Evolutionary conservation across 192 early-diverging fungal species (phyloP).

Genomic region (Bifiguratus adelaidae): DNA sequence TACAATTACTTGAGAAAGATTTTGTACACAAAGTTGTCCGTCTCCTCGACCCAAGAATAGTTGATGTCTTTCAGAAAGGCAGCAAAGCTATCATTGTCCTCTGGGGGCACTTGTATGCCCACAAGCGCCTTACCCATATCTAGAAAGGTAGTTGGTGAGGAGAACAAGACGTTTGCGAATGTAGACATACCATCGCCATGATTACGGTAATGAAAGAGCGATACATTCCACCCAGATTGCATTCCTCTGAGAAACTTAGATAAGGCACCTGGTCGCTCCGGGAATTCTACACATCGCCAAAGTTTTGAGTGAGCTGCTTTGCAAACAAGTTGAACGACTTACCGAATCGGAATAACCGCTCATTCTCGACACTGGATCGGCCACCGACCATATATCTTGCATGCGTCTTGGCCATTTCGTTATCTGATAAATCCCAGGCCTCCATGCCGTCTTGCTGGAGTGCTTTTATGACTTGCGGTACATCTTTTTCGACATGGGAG

Average conservation of each 20-base stretch:
- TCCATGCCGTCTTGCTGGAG: constrained; percentile 52
- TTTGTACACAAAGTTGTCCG: constrained; percentile 79
- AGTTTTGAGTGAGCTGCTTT: neutral
- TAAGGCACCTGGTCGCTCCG: constrained; percentile 89
- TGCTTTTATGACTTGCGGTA: constrained; percentile 53
- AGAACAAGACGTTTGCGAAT: neutral
- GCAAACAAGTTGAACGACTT: neutral
- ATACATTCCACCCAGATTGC: constrained; percentile 60
- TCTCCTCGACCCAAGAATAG: constrained; percentile 90
- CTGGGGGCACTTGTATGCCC: constrained; percentile 83
- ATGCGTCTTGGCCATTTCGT: constrained; percentile 96
- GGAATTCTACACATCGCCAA: constrained; percentile 52
- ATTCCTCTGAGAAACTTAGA: constrained; percentile 74
- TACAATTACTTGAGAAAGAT: constrained; percentile 70
- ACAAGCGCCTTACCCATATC: constrained; percentile 91
- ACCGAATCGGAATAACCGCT: constrained; percentile 84
- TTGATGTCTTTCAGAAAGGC: constrained; percentile 69
- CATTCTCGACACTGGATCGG: constrained; percentile 57
- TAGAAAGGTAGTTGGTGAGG: constrained; percentile 3
- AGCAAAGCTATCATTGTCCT: constrained; percentile 51
- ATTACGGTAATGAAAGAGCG: constrained; percentile 95
- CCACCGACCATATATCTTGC: constrained; percentile 92
- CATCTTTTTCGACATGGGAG: constrained; percentile 54
- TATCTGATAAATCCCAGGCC: constrained; percentile 76
- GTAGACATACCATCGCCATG: constrained; percentile 61